Evolutionary conservation across 2,329 filamentous ascomycete genomes (phyloP), one percentile per base, ranked within the genome.

Genomic region (Sclerotiophoma versabilis): DNA sequence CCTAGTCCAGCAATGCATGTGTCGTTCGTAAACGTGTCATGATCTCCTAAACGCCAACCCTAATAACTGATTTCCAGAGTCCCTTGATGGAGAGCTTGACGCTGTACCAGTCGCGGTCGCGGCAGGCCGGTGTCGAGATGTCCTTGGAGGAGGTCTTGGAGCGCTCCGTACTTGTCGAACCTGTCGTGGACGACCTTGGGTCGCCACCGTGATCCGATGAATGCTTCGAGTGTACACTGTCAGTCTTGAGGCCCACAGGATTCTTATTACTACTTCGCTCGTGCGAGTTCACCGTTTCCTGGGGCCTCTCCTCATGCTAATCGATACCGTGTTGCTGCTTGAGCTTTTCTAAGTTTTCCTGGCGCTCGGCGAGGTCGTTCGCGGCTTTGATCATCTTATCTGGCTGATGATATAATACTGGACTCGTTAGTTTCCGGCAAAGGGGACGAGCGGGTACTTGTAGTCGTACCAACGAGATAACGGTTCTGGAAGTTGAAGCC

Each of bases 401-500:
- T 64, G 87, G 87, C 76, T 91, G 88, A 74, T 91, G 88, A 72
- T 91, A 91, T 74, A 91, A 79, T 56, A 91, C 88, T 85, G 67
- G 15, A 30, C 11, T 39, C 15, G 48, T 58, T 47, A 68, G 63
- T 10, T 26, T 20, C 8, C 14, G 5, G 27, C 1, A 14, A 20
- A 20, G 8, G 17, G 42, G 26, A 42, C n/a, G 22, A 39, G 17
- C 9, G 27, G 44, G 29, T 19, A 17, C 47, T 34, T 11, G 43
- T 19, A 36, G 29, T 42, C 91, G 59, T 86, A 96, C 92, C 92
- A 73, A 99, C 95, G 70, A 99, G 91, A 80, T 99, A 99, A 76
- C 95, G 90, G 81, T 93, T 96, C 83, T 99, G 95, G 79, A 99
- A 99, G 83, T 99, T 99, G 87, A 96, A 99, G 76, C 95, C 95